Evolutionary conservation across 768 basidiomycete genomes (phyloP).

Genomic region (Neoboletus magnificus): DNA sequence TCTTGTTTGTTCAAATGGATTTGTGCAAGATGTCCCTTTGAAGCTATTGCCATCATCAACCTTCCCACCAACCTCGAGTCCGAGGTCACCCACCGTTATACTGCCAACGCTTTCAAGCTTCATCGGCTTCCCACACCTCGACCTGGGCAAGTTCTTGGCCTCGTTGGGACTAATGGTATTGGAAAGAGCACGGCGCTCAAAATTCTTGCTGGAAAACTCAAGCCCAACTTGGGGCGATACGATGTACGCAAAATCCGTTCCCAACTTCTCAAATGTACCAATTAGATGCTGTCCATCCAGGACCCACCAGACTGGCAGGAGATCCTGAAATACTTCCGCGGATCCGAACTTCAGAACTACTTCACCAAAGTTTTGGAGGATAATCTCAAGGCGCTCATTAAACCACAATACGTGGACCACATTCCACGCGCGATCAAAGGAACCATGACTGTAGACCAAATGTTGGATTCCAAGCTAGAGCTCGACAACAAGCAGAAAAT

Average conservation of each 20-base stretch:
- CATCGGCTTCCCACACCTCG: slow-evolving; percentile 96
- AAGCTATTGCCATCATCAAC: slow-evolving; percentile 99
- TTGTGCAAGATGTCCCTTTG: slow-evolving; percentile 85
- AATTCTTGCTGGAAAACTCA: slow-evolving; percentile 93
- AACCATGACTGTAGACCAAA: slow-evolving; percentile 76
- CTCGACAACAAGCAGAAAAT: slow-evolving; percentile 84
- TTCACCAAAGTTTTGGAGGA: slow-evolving; percentile 99
- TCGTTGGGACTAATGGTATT: slow-evolving; percentile 99
- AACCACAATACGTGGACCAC: slow-evolving; percentile 99
- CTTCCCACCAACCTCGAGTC: slow-evolving; percentile 95
- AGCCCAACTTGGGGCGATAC: slow-evolving; percentile 96
- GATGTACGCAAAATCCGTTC: slow-evolving; percentile 55
- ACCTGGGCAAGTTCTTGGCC: slow-evolving; percentile 96
- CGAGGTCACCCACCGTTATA: slow-evolving; percentile 96
- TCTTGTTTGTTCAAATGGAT: slow-evolving; percentile 1
- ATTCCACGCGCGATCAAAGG: slow-evolving; percentile 96
- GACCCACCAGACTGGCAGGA: slow-evolving; percentile 99
- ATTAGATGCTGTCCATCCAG: slow-evolving; percentile 35
- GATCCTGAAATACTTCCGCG: slow-evolving; percentile 96
- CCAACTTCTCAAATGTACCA: background rate
- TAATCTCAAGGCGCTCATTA: slow-evolving; percentile 97
- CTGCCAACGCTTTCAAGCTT: slow-evolving; percentile 98
- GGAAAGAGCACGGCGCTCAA: slow-evolving; percentile 98
- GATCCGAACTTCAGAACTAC: slow-evolving; percentile 98
- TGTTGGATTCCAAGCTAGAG: slow-evolving; percentile 91